Evolutionary conservation across 2,329 filamentous ascomycete species (phyloP), one percentile per base, ranked within the genome.

Genomic region (Fusarium keratoplasticum): DNA sequence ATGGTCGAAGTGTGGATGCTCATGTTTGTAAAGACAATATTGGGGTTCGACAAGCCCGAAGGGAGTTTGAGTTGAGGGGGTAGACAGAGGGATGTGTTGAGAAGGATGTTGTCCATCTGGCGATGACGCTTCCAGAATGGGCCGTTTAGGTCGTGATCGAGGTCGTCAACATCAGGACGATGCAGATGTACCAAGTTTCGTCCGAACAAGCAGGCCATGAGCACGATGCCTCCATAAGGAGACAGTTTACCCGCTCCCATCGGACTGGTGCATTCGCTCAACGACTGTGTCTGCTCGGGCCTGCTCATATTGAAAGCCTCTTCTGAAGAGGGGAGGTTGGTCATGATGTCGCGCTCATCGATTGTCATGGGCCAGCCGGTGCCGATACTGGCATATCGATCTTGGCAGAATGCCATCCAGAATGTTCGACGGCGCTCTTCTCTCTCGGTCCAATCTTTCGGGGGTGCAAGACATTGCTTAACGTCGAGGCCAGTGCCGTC

Each of bases 351-450:
- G 80, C 89, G 90, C 83, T 99, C 96, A 74, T 98, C 96, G 64
- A 98, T 90, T 1, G 90, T 91, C 94, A 98, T 96, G 1, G 96
- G 96, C 96, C 96, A 98, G 8, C 96, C 96, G 3, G 96, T 98
- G 36, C 96, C 96, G 66, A 98, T 96, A 78, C 95, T 98, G 7
- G 95, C 94, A 83, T 98, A 98, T 61, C 96, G 91, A 80, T 98
- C 96, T 72, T 95, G 87, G 76, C 93, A 95, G 79, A 98, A 98
- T 5, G 93, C 90, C 91, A 96, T 93, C 96, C 96, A 99, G 76
- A 98, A 98, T 0, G 95, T 97, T 73, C 96, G 89, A 61, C 96
- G 89, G 75, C 96, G 89, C 81, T 99, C 96, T 84, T 98, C 96
- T 65, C 91, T 89, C 81, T 98, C 96, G 0, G 94, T 97, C 95